Evolutionary conservation across 1,284 basidiomycete species (phyloP), one percentile per base, ranked within the genome.

Genomic region (Heterobasidion parviporum): DNA sequence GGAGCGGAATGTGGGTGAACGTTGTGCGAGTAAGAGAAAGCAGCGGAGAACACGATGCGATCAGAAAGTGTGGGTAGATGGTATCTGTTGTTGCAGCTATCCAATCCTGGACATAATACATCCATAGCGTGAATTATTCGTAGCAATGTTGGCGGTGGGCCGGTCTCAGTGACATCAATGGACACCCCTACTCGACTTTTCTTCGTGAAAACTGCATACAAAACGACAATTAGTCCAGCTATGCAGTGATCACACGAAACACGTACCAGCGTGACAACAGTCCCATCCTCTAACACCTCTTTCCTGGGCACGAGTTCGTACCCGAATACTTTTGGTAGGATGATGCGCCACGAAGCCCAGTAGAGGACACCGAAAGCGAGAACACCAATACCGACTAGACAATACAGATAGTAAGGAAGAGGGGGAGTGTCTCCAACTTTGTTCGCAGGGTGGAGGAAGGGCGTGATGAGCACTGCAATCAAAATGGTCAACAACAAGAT

Each of bases 331-430:
- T 68, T 66, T 1, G 82, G 82, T 8, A 83, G 62, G 1, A 78
- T 20, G 47, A 80, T 57, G 0, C 77, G 73, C 81, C 81, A 83
- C 8, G 64, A 67, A 0, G 74, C 75, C 83, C 82, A 85, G 65
- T 82, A 85, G 0, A 74, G 36, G 1, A 78, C 70, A 9, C 78
- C 83, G 7, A 62, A 33, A 0, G 71, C 49, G 69, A 83, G 70
- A 54, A 82, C 64, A 0, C 63, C 77, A 56, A 82, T 81, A 5
- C 79, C 80, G 6, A 83, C 77, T 2, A 83, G 68, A 58, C 77
- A 80, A 64, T 83, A 82, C 72, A 83, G 62, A 61, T 82, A 83
- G 60, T 83, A 83, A 3, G 82, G 79, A 41, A 83, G 63, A 6
- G 80, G 81, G 3, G 80, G 81, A 0, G 80, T 81, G 59, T 83